Evolutionary conservation across 306 rosid genomes (phyloP), one percentile per base, ranked within the genome.

Genomic region (Lathyrus oleraceus): DNA sequence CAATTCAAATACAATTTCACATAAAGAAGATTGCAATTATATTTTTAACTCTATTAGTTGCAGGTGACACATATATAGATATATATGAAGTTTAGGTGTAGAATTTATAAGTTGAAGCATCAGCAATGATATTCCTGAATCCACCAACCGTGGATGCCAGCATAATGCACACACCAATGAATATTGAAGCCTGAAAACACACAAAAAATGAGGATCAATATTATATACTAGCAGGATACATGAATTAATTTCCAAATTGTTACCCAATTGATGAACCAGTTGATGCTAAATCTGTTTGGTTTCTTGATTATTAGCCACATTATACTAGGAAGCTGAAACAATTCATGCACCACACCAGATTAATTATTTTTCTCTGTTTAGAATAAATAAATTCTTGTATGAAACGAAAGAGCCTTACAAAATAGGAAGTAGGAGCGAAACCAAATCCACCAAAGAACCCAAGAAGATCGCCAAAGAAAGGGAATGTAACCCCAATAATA

Each of bases 381-480:
- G 21, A 72, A 38, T 27, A 57, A 27, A 57, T 57, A 27, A 28
- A 57, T 27, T 57, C 35, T 54, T 54, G 35, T 2, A 23, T 23
- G 15, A 38, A 57, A 21, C 5, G 15, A 38, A 57, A 61, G 40
- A 72, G 62, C 2, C 84, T 83, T 85, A 88, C 96, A 66, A 92
- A 90, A 67, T 78, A 88, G 11, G 98, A 77, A 52, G 96, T 92
- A 27, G 96, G 98, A 60, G 96, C 95, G 65, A 92, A 92, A 28
- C 98, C 98, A 68, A 92, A 92, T 63, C 96, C 96, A 32, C 96
- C 98, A 36, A 92, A 92, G 91, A 92, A 90, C 45, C 96, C 98
- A 66, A 92, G 96, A 64, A 92, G 93, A 79, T 92, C 98, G 14
- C 98, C 98, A 28, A 92, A 92, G 89, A 92, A 92, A 54, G 96